Base-by-base conservation (phyloP, 192 early-diverging fungal species). In the Chytriomyces hyalinus region DNA sequence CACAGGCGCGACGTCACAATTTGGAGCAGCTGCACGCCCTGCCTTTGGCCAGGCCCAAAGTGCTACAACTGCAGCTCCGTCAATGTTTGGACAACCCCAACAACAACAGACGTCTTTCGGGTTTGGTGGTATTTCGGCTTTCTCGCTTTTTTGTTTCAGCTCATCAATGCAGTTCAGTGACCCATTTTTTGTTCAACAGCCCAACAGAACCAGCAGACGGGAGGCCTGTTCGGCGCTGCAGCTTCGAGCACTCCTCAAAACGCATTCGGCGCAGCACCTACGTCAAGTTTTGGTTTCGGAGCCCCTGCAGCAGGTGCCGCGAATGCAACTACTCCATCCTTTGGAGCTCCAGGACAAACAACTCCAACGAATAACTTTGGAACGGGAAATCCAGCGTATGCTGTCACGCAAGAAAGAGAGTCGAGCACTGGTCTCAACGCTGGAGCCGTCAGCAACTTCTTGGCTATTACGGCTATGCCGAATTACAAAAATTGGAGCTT, bases 391-490 rank as follows among this genome's bases (percentile, higher is more conserved):
- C 89, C 79, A 66, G 83, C 61, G 65, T 87, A 67, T 84, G 77
- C 47, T 64, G 76, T 63, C 63, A 78, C 85, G 0, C 64, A 81
- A n/a, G 85, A 86, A 8, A 84, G 85, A 61, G 87, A 87, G 26
- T 76, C 75, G 43, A 73, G 78, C 60, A 66, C 61, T 9, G 49
- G 48, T 36, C 76, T 65, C 3, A 90, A 90, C 20, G 90, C 92
- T 3, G 85, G 85, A 11, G 83, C 84, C 36, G 85, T 67, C 45
- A 86, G 83, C 46, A 77, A 86, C 20, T 92, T 90, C 71, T 88
- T 91, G 47, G 84, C 86, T 60, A 92, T 97, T 62, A 87, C 90
- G 49, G 93, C 93, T 28, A 97, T 96, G 95, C 89, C 91, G 10
- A 89, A 85, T 17, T 99, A 99, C 76, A 90, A 88, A 67, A 89